Evolutionary conservation across 2,329 filamentous ascomycete genomes (phyloP).

Genomic region (Westerdykella aurantiaca): DNA sequence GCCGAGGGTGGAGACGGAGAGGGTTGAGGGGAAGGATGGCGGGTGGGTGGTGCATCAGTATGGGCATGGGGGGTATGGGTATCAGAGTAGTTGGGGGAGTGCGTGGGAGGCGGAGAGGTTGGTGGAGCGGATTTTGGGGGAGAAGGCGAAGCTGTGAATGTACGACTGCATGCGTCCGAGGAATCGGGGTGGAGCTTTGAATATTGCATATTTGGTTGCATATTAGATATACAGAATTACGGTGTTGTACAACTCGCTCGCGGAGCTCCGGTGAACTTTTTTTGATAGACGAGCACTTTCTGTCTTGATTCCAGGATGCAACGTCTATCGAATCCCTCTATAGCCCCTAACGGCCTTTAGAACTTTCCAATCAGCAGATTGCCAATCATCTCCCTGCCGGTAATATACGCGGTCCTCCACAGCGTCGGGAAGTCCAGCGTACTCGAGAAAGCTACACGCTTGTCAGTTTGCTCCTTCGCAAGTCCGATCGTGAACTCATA

Average conservation of each 20-base stretch:
- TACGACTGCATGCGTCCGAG: neutral
- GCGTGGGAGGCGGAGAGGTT: conserved; percentile 39
- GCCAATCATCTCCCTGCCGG: conserved; percentile 66
- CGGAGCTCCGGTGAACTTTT: too few relatives aligned
- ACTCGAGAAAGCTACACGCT: conserved; percentile 53
- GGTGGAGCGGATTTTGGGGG: conserved; percentile 23
- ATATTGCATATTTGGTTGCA: too few relatives aligned
- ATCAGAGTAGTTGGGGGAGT: conserved; percentile 44
- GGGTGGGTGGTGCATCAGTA: conserved; percentile 75
- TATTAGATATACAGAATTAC: too few relatives aligned
- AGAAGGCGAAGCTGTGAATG: conserved; percentile 16
- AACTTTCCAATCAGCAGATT: conserved; percentile 50
- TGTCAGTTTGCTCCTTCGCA: conserved; percentile 1
- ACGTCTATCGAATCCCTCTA: too few relatives aligned
- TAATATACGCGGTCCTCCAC: conserved; percentile 71
- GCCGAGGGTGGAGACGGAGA: conserved; percentile 68
- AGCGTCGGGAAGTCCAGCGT: conserved; percentile 82
- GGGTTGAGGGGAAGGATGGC: conserved; percentile 36
- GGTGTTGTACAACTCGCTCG: too few relatives aligned
- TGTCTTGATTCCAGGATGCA: too few relatives aligned
- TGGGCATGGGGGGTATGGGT: conserved; percentile 75
- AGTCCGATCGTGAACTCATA: too few relatives aligned
- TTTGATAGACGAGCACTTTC: too few relatives aligned
- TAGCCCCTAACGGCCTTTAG: too few relatives aligned
- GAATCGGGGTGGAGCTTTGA: too few relatives aligned